Conservation (phyloP, 352 stramenopile genomes). For the Saprolegnia parasitica region DNA sequence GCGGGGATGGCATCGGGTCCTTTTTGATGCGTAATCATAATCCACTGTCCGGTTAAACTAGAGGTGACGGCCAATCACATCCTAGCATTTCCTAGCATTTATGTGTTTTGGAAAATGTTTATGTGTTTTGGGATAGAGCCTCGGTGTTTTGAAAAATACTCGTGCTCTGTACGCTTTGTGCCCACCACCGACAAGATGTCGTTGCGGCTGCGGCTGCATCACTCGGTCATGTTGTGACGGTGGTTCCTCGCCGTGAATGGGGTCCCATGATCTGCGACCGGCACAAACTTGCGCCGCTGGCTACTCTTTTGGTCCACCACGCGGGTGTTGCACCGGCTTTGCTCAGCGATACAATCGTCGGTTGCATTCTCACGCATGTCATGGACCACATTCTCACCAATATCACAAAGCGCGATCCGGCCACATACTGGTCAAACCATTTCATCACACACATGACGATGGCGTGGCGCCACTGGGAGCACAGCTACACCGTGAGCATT, state of each 20-base stretch:
- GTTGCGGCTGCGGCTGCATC: background rate
- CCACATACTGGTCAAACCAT: background rate
- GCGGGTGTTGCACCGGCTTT: background rate
- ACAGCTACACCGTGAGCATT: conserved; percentile 9
- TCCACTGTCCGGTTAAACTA: too few species aligned
- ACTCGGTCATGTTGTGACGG: background rate
- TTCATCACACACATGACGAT: conserved; percentile 1
- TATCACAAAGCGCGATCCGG: background rate
- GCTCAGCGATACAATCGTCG: conserved; percentile 6
- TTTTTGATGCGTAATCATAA: too few species aligned
- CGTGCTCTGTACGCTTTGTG: conserved; percentile 21
- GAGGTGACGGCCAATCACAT: too few species aligned
- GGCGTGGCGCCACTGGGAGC: conserved; percentile 7
- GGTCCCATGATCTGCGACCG: conserved; percentile 5
- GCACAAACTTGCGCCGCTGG: background rate
- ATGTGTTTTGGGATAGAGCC: too few species aligned
- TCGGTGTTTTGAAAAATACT: too few species aligned
- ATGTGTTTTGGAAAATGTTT: too few species aligned
- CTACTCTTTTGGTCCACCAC: background rate
- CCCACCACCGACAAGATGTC: conserved; percentile 11
- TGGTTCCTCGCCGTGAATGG: background rate
- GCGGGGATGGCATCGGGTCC: too few species aligned
- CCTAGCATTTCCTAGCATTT: too few species aligned
- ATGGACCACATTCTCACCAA: background rate
- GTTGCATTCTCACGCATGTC: background rate